phyloP scores from a whole-genome alignment of 441 rosid species.

The Theobroma grandiflorum region DNA sequence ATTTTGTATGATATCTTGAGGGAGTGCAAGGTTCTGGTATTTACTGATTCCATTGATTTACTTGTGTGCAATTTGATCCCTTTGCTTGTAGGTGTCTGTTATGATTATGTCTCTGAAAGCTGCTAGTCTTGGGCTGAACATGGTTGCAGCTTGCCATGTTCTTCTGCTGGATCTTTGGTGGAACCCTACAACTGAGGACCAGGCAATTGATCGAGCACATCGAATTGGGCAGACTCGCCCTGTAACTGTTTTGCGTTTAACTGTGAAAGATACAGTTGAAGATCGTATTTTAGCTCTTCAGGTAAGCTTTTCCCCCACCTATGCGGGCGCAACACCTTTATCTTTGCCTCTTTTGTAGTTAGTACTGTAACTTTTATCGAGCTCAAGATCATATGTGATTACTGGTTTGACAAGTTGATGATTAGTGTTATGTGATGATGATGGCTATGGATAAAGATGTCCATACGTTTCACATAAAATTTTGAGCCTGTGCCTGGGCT shows the following conservation, averaged over 20 bases:
- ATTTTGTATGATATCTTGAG: slow-evolving; percentile 4
- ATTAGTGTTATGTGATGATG: background rate
- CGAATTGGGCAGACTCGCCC: slow-evolving; percentile 95
- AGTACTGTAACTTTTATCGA: background rate
- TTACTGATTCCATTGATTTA: slow-evolving; percentile 10
- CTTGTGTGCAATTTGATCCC: background rate
- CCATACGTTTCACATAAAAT: background rate
- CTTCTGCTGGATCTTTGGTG: slow-evolving; percentile 93
- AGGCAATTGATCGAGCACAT: slow-evolving; percentile 97
- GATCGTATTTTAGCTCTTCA: slow-evolving; percentile 91
- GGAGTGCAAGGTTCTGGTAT: background rate
- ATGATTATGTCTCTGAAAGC: slow-evolving; percentile 98
- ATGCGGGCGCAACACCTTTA: background rate
- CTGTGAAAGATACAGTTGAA: slow-evolving; percentile 87
- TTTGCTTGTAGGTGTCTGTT: slow-evolving; percentile 69
- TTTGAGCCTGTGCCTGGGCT: background rate
- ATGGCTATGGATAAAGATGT: background rate
- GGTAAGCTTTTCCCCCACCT: slow-evolving; percentile 42
- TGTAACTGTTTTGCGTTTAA: slow-evolving; percentile 82
- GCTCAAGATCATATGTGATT: background rate
- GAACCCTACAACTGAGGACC: slow-evolving; percentile 98
- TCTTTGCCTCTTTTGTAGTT: background rate
- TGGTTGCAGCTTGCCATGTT: slow-evolving; percentile 96
- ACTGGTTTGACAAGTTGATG: background rate
- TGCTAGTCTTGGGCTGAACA: slow-evolving; percentile 93